Percentiles rank a stretch among this genome's conserved stretches.
Evolutionary conservation across 1,284 basidiomycete genomes (phyloP).

Genomic region (Baeospora myosura): DNA sequence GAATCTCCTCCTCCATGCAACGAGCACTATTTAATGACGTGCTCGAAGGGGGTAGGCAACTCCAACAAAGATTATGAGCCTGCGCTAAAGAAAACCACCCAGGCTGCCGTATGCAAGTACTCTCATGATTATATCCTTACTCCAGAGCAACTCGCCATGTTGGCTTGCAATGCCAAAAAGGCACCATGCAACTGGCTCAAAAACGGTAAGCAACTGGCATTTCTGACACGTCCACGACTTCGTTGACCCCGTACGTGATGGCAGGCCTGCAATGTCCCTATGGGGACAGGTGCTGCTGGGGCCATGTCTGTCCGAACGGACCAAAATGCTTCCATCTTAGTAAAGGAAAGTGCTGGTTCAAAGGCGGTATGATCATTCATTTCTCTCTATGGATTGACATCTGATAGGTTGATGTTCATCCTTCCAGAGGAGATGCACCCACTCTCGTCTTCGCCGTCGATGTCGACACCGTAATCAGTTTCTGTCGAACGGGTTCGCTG

Average conservation of each 20-base stretch:
- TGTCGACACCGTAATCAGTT: too few relatives aligned
- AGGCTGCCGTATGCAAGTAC: constrained; percentile 67
- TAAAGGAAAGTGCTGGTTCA: constrained; percentile 78
- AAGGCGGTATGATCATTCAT: constrained; percentile 50
- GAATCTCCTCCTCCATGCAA: constrained; percentile 75
- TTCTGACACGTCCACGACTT: neutral
- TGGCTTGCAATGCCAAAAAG: constrained; percentile 70
- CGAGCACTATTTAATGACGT: constrained; percentile 70
- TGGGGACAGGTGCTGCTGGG: constrained; percentile 70
- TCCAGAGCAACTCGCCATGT: constrained; percentile 54
- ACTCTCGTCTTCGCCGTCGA: neutral
- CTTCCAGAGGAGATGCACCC: constrained; percentile 29
- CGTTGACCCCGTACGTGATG: constrained; percentile 3
- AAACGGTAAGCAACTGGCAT: constrained; percentile 39
- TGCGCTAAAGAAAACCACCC: constrained; percentile 10
- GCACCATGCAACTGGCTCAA: constrained; percentile 76
- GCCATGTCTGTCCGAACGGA: constrained; percentile 75
- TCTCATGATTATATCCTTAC: constrained; percentile 70
- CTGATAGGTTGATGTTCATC: neutral
- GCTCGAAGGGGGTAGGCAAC: constrained; percentile 62
- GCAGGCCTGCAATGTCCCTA: constrained; percentile 66
- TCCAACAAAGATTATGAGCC: neutral
- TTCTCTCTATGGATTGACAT: neutral
- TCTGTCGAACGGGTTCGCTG: too few relatives aligned
- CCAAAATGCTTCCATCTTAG: constrained; percentile 56